Base-by-base conservation (phyloP, 2,329 filamentous ascomycete species). In the Nemania bipapillata region DNA sequence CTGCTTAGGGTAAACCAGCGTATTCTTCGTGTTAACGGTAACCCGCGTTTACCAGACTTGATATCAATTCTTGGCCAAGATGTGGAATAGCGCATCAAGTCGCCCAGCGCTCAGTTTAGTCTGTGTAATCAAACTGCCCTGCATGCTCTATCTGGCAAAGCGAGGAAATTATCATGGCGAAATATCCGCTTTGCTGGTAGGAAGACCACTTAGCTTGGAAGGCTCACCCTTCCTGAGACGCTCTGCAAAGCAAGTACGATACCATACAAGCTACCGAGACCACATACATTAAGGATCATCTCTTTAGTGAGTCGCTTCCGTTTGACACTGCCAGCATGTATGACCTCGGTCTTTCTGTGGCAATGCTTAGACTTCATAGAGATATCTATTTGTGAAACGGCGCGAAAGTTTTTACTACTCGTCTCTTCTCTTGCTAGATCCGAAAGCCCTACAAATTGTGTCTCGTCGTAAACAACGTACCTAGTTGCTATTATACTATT, bases 401-500 rank as follows among this genome's bases (percentile, higher is more conserved):
- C n/a, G n/a, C n/a, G n/a, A n/a, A n/a, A n/a, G n/a, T n/a, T n/a
- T n/a, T n/a, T n/a, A n/a, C 22, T 32, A 32, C 4, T 54, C 60
- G 24, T 47, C 7, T 53, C 26, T 9, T 53, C 28, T 12, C 1
- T 49, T 20, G 8, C 47, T 26, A 45, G 12, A 32, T 37, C 63
- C 63, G 63, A 69, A 26, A 17, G 20, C n/a, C 70, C 66, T 70
- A 61, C 20, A 42, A 35, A 45, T 55, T n/a, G n/a, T 57, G 28
- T 47, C 28, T 28, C 5, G 9, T 15, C 30, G 15, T 30, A 24
- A 45, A 49, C 26, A 24, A 49, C 28, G 42, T 57, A n/a, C 28
- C 32, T 53, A n/a, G 3, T 49, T 17, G 28, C 30, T n/a, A 42
- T 35, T 9, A 9, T 49, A 30, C 11, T 52, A 53, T 12, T 52